phyloP scores from a whole-genome alignment of 164 flowering plant species.

The Magnolia officinalis region DNA sequence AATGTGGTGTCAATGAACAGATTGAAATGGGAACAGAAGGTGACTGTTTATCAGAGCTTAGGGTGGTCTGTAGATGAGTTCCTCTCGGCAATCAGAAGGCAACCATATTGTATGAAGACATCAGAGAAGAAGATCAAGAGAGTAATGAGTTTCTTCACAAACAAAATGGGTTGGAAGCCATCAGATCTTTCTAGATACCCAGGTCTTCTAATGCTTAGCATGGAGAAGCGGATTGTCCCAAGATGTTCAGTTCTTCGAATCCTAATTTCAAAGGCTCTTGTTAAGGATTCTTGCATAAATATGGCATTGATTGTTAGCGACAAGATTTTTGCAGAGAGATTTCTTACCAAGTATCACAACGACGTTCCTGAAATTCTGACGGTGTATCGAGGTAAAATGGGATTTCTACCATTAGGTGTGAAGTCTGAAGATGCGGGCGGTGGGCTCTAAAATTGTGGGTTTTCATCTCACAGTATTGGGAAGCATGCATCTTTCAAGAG shows the following conservation, averaged over 20 bases:
- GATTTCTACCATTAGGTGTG: too few relatives aligned
- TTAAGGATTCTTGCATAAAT: neutral
- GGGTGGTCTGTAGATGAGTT: constrained; percentile 2
- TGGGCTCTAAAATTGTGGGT: too few relatives aligned
- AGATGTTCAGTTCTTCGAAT: neutral
- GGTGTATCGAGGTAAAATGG: neutral
- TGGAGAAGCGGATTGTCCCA: constrained; percentile 3
- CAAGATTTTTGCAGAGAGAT: neutral
- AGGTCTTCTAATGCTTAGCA: neutral
- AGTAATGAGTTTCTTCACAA: neutral
- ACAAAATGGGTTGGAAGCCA: neutral
- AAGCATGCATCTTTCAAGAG: too few relatives aligned
- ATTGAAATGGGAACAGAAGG: neutral
- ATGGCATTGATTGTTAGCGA: neutral
- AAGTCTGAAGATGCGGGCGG: too few relatives aligned
- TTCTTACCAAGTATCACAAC: neutral
- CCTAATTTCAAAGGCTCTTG: neutral
- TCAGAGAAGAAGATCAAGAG: constrained; percentile 4
- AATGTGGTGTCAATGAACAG: neutral
- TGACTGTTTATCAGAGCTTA: neutral
- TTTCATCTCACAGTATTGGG: too few relatives aligned
- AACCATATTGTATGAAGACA: neutral
- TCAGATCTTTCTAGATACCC: neutral
- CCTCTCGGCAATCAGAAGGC: neutral
- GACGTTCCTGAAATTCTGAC: neutral